phyloP scores from a whole-genome alignment of 352 stramenopile species.

The Plasmopara halstedii region DNA sequence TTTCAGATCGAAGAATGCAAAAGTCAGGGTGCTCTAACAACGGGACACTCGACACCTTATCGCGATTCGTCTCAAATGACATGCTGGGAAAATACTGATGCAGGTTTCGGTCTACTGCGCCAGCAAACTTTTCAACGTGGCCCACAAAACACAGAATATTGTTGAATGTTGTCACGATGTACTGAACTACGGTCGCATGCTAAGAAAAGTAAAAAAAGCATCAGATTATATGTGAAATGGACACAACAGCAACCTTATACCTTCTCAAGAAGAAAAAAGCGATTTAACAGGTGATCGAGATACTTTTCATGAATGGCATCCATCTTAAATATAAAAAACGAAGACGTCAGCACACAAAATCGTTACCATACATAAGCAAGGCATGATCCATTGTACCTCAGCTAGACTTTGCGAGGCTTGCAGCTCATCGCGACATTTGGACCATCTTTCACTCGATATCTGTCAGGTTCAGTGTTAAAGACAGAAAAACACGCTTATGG shows the following conservation, averaged over 20 bases:
- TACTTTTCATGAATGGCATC: slow-evolving; percentile 51
- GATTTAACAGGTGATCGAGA: slow-evolving; percentile 51
- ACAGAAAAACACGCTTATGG: background rate
- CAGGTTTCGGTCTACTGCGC: slow-evolving; percentile 39
- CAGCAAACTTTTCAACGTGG: slow-evolving; percentile 45
- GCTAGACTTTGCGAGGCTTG: slow-evolving; percentile 18
- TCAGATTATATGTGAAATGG: background rate
- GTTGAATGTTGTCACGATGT: slow-evolving; percentile 68
- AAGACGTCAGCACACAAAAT: background rate
- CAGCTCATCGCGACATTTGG: slow-evolving; percentile 9
- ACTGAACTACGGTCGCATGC: slow-evolving; percentile 56
- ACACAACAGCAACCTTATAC: slow-evolving; percentile 14
- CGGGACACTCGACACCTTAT: background rate
- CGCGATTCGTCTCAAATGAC: too few relatives aligned
- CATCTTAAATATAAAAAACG: slow-evolving; percentile 27
- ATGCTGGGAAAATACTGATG: slow-evolving; percentile 23
- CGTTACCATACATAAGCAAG: too few relatives aligned
- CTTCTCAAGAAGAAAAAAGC: slow-evolving; percentile 70
- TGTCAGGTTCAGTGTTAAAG: background rate
- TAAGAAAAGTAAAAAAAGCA: slow-evolving; percentile 5
- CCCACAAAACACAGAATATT: slow-evolving; percentile 58
- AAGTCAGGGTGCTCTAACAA: slow-evolving; percentile 21
- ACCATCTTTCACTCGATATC: slow-evolving; percentile 24
- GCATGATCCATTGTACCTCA: slow-evolving; percentile 18
- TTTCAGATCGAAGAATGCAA: slow-evolving; percentile 21